Evolutionary conservation across 2,329 filamentous ascomycete species (phyloP).

Genomic region (Stachybotrys chartarum): DNA sequence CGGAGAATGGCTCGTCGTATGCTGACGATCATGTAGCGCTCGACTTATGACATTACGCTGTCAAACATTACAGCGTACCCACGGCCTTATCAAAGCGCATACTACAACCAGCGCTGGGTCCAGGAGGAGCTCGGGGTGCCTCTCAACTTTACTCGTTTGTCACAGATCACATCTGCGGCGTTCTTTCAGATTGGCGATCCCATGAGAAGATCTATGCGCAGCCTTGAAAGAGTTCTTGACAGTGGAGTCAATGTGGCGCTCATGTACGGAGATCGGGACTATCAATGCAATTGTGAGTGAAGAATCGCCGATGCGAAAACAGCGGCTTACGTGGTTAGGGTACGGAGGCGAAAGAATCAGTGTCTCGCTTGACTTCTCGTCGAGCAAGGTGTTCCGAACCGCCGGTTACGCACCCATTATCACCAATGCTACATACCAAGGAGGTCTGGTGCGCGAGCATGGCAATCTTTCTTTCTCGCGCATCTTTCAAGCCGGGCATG

Average conservation of each 20-base stretch:
- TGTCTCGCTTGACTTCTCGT: conserved; percentile 45
- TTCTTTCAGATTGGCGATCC: conserved; percentile 56
- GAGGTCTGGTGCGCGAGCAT: conserved; percentile 66
- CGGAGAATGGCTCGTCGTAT: not conserved
- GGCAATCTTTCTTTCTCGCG: conserved; percentile 62
- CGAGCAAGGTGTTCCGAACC: conserved; percentile 41
- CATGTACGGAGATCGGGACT: conserved; percentile 57
- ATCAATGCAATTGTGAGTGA: conserved; percentile 50
- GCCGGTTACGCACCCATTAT: conserved; percentile 65
- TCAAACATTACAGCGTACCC: conserved; percentile 50
- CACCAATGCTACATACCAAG: conserved; percentile 57
- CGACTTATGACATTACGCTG: conserved; percentile 54
- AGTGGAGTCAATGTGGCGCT: conserved; percentile 59
- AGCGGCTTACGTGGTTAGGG: conserved; percentile 6
- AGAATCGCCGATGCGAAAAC: not conserved
- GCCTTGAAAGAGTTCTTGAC: conserved; percentile 50
- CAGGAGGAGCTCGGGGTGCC: conserved; percentile 54
- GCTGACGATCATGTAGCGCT: conserved; percentile 32
- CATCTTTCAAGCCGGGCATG: conserved; percentile 57
- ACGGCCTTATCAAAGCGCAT: conserved; percentile 49
- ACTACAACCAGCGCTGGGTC: conserved; percentile 52
- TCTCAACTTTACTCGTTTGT: conserved; percentile 43
- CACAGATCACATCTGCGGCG: conserved; percentile 29
- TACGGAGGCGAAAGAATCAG: conserved; percentile 61
- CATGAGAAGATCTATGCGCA: conserved; percentile 25